Evolutionary conservation across 139 green algal species (phyloP), one percentile per base, ranked within the genome.

Genomic region (Desmodesmus armatus): DNA sequence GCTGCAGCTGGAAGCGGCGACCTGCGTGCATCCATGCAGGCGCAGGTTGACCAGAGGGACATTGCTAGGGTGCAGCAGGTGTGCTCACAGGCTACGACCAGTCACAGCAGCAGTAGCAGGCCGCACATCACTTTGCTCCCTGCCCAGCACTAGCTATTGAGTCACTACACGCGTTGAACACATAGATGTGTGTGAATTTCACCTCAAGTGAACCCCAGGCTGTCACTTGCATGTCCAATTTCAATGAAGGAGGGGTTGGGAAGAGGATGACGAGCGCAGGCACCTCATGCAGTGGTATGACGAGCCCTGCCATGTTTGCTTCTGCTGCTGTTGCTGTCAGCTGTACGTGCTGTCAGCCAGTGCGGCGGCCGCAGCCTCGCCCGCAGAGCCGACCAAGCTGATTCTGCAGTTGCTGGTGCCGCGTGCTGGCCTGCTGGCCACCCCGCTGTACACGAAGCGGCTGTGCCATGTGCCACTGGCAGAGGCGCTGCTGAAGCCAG

Each of bases 391-490:
- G 3, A 31, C 27, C 6, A 31, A 25, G 29, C 37, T 86, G 67
- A 66, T 58, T 31, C 80, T 86, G 49, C 44, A n/a, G 39, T 49
- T 90, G 51, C 76, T 89, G 58, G 70, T 90, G 70, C 84, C 89
- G 2, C 47, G 37, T 5, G 40, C 55, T 13, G 44, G 63, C 3
- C 35, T 93, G 47, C 37, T 80, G 37, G 49, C 89, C 21, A 89
- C 89, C 1, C 89, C 87, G 15, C 60, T 93, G 27, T 88, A 84
- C 74, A 70, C 72, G 29, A 93, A 90, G 89, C 78, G 89, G 19
- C 75, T 93, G 51, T 89, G 82, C 53, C 78, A 90, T 62, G 78
- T 86, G 4, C 87, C 87, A 3, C 62, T 93, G 49, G 67, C 86
- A 37, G 41, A 86, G 27, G 40, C 86, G 5, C 70, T 92, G 40